Evolutionary conservation across 75 land plant genomes (phyloP), one percentile per base, ranked within the genome.

Genomic region (Gnetum montanum): DNA sequence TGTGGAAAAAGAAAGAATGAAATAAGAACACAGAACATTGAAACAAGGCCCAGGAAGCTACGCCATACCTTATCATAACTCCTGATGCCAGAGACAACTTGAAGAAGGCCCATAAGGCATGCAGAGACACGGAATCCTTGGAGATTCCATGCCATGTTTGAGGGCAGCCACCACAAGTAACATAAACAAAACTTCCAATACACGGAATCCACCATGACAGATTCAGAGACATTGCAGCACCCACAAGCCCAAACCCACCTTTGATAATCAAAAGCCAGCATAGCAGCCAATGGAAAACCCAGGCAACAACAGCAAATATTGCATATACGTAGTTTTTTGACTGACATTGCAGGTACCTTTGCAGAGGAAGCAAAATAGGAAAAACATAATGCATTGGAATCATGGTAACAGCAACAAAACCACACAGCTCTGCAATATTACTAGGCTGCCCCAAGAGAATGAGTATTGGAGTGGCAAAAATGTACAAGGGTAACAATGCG

Each of bases 31-130:
- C 31, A 13, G 24, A 26, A 6, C 18, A 13, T 35, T 0, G 15
- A 15, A 24, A 60, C 44, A 60, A 8, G 8, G 10, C 31, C n/a
- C 8, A 24, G 12, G 12, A 27, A 12, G 16, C 19, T 19, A 4
- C 13, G 33, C 19, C 61, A 4, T 60, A 81, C 82, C 85, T 85
- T 12, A 89, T 63, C 95, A 89, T 89, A 41, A 85, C 64, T 1
- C 86, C 81, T 26, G 95, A 78, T 19, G 90, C 79, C 37, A 84
- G 61, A 1, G 84, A 84, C 18, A 90, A 72, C 61, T 70, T 86
- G 28, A 73, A 6, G 30, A 82, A 86, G 5, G 67, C 61, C 62
- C 68, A 70, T 4, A 86, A 66, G 11, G 68, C 96, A 27, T 70
- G 31, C 60, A 90, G 77, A 0, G 87, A 86, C 8, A 8, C 49